Evolutionary conservation across 192 early-diverging fungal species (phyloP).

Genomic region (Gaertneriomyces sp.): DNA sequence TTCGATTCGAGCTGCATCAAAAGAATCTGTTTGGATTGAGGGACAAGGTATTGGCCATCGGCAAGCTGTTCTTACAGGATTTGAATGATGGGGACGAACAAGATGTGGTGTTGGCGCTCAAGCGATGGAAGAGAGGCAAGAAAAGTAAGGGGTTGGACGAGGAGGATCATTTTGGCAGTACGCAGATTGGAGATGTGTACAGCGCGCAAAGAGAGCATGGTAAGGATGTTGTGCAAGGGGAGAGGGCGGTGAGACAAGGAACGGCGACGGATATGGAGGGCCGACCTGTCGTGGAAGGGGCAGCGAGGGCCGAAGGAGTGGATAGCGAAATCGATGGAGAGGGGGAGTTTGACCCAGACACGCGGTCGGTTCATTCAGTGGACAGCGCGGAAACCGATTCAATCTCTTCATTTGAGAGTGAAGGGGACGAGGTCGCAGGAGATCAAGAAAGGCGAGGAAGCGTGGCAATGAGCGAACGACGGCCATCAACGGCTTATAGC

Average conservation of each 20-base stretch:
- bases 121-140: conserved; percentile 11
- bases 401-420: background rate
- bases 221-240: conserved; percentile 12
- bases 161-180: conserved; percentile 18
- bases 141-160: background rate
- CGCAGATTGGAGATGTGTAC: conserved; percentile 10
- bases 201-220: background rate
- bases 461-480: background rate
- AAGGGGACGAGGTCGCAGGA: background rate
- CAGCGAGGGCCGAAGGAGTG: background rate
- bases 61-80: conserved; percentile 29
- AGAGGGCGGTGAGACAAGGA: conserved; percentile 7
- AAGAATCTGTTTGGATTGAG: conserved; percentile 10
- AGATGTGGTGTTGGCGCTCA: conserved; percentile 15
- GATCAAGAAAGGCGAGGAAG: background rate
- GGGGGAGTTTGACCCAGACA: background rate
- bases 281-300: too few species aligned
- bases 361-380: too few species aligned
- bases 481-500: background rate
- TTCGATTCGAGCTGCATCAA: conserved; percentile 26
- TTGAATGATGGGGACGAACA: conserved; percentile 15
- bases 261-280: conserved; percentile 14
- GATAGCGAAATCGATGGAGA: background rate
- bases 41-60: conserved; percentile 18
- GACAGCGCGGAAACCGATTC: background rate